These are phyloP conservation scores for Halophytophthora batemanensis DNA, from an alignment of 352 stramenopile species.

Conservation along the genomic window DNA sequence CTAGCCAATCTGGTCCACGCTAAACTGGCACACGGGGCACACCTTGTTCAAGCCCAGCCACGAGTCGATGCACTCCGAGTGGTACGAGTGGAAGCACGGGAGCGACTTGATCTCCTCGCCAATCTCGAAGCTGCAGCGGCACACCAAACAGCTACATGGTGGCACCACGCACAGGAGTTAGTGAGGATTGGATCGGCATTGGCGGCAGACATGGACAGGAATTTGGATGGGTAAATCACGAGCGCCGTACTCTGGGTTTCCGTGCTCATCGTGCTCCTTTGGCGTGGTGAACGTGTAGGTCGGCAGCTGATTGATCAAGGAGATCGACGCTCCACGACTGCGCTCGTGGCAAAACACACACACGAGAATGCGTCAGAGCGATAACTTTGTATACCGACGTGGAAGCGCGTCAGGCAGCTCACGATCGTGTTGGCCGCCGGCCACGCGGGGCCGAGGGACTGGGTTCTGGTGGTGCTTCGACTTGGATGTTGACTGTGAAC, in stretches of 20 bases:
- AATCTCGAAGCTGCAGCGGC: constrained; percentile 84
- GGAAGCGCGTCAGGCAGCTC: not conserved
- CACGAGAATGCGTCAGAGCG: constrained; percentile 4
- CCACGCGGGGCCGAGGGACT: constrained; percentile 15
- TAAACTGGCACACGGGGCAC: constrained; percentile 89
- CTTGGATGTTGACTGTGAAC: constrained; percentile 51
- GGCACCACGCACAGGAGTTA: not conserved
- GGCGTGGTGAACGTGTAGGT: constrained; percentile 70
- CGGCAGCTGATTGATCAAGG: constrained; percentile 76
- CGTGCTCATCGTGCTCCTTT: constrained; percentile 36
- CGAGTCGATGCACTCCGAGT: constrained; percentile 91
- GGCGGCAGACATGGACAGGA: not conserved
- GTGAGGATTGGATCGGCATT: not conserved
- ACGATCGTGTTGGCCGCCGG: constrained; percentile 28
- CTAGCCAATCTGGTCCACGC: constrained; percentile 54
- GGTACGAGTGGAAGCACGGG: constrained; percentile 93
- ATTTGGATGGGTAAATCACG: not conserved
- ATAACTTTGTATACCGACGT: not conserved
- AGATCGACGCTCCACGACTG: constrained; percentile 56
- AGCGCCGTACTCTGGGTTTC: constrained; percentile 56
- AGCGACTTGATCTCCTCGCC: constrained; percentile 92
- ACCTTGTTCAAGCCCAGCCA: constrained; percentile 92
- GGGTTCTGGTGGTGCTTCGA: constrained; percentile 30
- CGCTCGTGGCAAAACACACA: constrained; percentile 1
- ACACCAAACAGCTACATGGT: constrained; percentile 87